These are phyloP conservation scores for Fusarium nisikadoi DNA, from an alignment of 2,329 filamentous ascomycete genomes.

Conservation along the genomic window DNA sequence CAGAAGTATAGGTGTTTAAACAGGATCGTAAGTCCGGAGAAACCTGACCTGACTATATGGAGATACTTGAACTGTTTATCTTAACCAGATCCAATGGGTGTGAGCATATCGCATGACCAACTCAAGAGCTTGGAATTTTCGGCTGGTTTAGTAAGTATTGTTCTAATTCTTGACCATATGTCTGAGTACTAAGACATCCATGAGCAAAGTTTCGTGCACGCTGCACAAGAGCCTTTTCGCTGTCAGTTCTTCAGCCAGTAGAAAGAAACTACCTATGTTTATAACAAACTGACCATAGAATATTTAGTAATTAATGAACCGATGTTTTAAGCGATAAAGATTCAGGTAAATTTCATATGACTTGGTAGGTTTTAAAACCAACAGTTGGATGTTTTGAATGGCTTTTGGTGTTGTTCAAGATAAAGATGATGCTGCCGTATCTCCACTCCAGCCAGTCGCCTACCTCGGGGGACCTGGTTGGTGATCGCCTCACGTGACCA, in stretches of 20 bases:
- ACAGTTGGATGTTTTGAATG: not conserved
- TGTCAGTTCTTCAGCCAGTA: not conserved
- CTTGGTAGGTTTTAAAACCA: not conserved
- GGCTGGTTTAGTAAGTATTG: no score
- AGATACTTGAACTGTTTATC: not conserved
- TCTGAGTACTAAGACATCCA: not conserved
- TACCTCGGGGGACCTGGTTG: not conserved
- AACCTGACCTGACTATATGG: not conserved
- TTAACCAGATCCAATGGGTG: not conserved
- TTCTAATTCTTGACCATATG: no score
- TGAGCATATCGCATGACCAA: not conserved
- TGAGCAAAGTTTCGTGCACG: not conserved
- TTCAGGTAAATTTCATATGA: not conserved
- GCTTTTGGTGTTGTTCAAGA: not conserved
- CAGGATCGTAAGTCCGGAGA: not conserved
- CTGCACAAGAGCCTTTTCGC: not conserved
- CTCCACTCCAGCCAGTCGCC: not conserved
- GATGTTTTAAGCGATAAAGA: not conserved
- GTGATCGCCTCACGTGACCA: constrained; percentile 39
- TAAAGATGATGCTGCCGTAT: not conserved
- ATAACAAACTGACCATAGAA: not conserved
- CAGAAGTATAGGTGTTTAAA: not conserved
- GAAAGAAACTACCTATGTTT: not conserved
- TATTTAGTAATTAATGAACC: not conserved
- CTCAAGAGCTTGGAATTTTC: not conserved